A percentile compares a stretch with the other conserved stretches of the same genome.
Evolutionary conservation across 768 basidiomycete species (phyloP).

Genomic region (Pleurotus tuoliensis): DNA sequence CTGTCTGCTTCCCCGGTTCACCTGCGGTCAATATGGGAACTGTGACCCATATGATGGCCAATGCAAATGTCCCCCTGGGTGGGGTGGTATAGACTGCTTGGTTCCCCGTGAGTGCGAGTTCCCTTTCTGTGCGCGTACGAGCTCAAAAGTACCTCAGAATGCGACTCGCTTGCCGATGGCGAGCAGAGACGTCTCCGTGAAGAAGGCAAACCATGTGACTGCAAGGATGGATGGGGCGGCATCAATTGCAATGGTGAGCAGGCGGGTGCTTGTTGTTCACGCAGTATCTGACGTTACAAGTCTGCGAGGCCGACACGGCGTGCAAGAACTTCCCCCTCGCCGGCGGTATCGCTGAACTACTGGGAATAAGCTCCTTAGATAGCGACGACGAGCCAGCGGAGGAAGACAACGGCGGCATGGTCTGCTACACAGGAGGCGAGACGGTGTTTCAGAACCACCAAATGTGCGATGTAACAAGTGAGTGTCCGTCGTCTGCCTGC

Average conservation of each 20-base stretch:
- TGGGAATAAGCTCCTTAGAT: constrained; percentile 20
- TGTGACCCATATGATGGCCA: constrained; percentile 94
- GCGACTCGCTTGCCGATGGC: constrained; percentile 91
- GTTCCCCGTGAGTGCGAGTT: constrained; percentile 67
- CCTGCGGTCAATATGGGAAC: constrained; percentile 86
- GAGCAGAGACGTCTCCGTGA: constrained; percentile 78
- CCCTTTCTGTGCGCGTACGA: background rate
- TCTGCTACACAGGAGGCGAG: constrained; percentile 90
- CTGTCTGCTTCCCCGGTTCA: constrained; percentile 87
- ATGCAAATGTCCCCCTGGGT: constrained; percentile 96
- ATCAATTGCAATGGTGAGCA: constrained; percentile 93
- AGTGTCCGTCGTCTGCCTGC: constrained; percentile 22
- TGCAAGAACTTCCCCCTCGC: constrained; percentile 77
- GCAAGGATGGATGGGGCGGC: constrained; percentile 93
- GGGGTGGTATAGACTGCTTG: constrained; percentile 94
- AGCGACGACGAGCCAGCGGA: constrained; percentile 29
- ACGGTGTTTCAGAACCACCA: constrained; percentile 96
- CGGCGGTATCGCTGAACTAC: constrained; percentile 27
- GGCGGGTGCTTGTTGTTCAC: background rate
- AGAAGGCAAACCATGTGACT: constrained; percentile 74
- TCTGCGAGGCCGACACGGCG: constrained; percentile 79
- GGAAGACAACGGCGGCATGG: constrained; percentile 58
- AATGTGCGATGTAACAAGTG: constrained; percentile 98
- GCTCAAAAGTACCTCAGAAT: constrained; percentile 49
- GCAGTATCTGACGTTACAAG: constrained; percentile 33